Evolutionary conservation across 2,329 filamentous ascomycete species (phyloP), one percentile per base, ranked within the genome.

Genomic region (Ophiostoma perfectum): DNA sequence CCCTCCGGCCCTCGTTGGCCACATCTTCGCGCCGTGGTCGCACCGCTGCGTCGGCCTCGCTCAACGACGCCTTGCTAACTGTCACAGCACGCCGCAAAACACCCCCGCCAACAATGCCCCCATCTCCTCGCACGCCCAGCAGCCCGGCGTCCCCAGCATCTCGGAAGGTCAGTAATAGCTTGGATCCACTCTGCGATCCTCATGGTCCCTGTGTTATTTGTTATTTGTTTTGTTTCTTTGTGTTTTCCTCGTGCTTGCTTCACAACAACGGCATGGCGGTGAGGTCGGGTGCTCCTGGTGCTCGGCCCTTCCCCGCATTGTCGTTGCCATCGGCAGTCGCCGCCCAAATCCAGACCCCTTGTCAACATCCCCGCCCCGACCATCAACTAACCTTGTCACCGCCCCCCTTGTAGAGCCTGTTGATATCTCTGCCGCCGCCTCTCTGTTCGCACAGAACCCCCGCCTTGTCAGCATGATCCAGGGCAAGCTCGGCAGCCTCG

Each of bases 381-480:
- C 27, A 18, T 27, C 4, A 4, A 38, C 55, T 38, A 36, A 60
- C 27, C 18, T 52, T 27, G 27, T 27, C 7, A 18, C 27, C 55
- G 27, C 18, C 55, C 55, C 62, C 16, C 44, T 11, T 9, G 42
- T n/a, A 67, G 71, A 79, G 97, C 92, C 96, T 72, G 84, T 97
- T 76, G 93, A 97, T 78, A 91, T 91, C 79, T 89, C 86, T 67
- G 85, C 92, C 69, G 93, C 94, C 71, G 93, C 93, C 70, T 94
- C 91, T 71, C 89, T 99, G 78, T 97, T 99, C 77, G 94, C 95
- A 74, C 90, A 95, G 80, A 97, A 99, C 83, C 95, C 96, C 70
- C 90, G 90, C 75, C 88, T 99, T 73, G 91, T 98, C 71, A 91
- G 92, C 74, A 95, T 99, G 92, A 98, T 99, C 80, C 93, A 99